Conservation (phyloP, 192 early-diverging fungal species). For the Coemansia sp. region DNA sequence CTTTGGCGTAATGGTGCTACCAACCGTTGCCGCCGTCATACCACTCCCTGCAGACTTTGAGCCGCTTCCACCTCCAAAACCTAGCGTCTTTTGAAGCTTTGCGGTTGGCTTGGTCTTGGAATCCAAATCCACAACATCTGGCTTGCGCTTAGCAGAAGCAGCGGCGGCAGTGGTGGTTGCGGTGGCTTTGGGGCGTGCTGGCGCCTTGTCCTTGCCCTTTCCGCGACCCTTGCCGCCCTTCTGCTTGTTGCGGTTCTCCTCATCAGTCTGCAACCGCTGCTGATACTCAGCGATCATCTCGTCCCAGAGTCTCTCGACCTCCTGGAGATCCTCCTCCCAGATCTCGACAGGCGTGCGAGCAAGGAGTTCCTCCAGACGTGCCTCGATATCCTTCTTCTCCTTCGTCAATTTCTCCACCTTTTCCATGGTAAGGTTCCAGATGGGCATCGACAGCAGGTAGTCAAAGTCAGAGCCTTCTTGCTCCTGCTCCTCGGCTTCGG, state of each 20-base stretch:
- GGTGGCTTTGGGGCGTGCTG: constrained; percentile 28
- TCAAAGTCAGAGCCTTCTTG: constrained; percentile 61
- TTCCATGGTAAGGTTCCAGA: constrained; percentile 88
- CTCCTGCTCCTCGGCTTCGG: constrained; percentile 27
- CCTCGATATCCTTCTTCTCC: constrained; percentile 65
- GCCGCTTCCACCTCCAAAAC: not conserved
- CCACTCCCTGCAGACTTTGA: not conserved
- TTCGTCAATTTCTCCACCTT: constrained; percentile 78
- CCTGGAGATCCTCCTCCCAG: constrained; percentile 86
- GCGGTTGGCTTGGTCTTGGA: not conserved
- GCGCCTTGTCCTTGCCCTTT: constrained; percentile 28
- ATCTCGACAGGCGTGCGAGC: constrained; percentile 68
- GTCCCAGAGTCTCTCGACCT: constrained; percentile 82
- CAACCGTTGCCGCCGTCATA: not conserved
- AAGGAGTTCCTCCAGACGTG: constrained; percentile 66
- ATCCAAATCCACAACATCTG: constrained; percentile 15
- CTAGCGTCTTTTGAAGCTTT: constrained; percentile 2
- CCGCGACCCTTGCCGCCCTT: constrained; percentile 29
- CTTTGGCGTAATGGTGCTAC: not conserved
- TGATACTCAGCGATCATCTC: constrained; percentile 49
- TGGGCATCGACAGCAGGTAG: constrained; percentile 87
- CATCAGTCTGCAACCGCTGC: constrained; percentile 39
- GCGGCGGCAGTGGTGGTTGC: not conserved
- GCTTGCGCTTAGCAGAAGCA: constrained; percentile 38
- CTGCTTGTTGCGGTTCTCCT: constrained; percentile 37